Evolutionary conservation across 176 grass and related monocot species (phyloP).

Genomic region (Raddia distichophylla): DNA sequence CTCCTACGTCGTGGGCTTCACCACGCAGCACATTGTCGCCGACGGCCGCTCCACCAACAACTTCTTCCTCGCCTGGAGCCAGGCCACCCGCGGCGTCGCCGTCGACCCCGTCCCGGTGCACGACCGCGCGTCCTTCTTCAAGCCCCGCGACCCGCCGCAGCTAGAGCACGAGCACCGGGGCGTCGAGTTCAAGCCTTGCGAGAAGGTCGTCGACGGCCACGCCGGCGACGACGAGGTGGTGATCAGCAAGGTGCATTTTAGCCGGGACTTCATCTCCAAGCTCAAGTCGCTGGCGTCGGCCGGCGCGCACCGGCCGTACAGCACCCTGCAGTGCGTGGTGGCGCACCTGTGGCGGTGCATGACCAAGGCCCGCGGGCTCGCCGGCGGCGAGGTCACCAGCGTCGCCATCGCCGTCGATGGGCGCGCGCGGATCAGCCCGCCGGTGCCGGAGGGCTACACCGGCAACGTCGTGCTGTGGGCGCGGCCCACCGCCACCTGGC

Average conservation of each 20-base stretch:
- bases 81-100: slow-evolving; percentile 38
- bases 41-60: slow-evolving; percentile 39
- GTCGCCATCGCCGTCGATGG: slow-evolving; percentile 43
- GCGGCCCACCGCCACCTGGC: slow-evolving; percentile 7
- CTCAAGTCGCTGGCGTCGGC: slow-evolving; percentile 31
- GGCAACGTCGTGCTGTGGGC: slow-evolving; percentile 40
- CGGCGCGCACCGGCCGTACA: too few species aligned
- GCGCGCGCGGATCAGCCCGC: slow-evolving; percentile 33
- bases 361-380: slow-evolving; percentile 36
- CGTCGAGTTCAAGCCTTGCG: slow-evolving; percentile 36
- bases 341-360: slow-evolving; percentile 38
- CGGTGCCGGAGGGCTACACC: slow-evolving; percentile 17
- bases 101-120: slow-evolving; percentile 25
- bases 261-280: slow-evolving; percentile 34
- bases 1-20: slow-evolving; percentile 26
- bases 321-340: slow-evolving; percentile 41
- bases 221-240: slow-evolving; percentile 18
- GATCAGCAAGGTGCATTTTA: slow-evolving; percentile 26
- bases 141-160: neutral
- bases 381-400: neutral
- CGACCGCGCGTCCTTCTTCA: slow-evolving; percentile 38
- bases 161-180: slow-evolving; percentile 41
- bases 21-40: slow-evolving; percentile 37
- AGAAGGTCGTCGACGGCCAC: neutral
- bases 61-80: slow-evolving; percentile 43